Conservation (phyloP, 768 basidiomycete species). For the Terana coerulea region DNA sequence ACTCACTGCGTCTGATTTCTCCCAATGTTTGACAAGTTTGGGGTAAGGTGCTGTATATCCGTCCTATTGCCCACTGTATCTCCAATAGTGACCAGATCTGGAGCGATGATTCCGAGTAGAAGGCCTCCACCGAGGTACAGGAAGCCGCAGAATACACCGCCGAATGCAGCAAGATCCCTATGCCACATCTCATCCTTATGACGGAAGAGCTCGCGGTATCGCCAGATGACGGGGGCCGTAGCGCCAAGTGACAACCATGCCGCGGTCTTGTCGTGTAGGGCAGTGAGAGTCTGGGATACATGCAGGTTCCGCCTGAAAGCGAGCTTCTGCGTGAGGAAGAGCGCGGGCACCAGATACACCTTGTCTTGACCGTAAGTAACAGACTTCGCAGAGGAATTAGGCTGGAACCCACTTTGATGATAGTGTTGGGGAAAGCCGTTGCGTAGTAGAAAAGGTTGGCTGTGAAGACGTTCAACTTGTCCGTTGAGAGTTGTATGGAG, state of each 20-base stretch:
- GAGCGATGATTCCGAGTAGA: not conserved
- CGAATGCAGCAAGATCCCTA: not conserved
- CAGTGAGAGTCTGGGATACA: not conserved
- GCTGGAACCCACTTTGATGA: not conserved
- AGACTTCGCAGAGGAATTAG: not conserved
- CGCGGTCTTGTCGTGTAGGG: constrained; percentile 10
- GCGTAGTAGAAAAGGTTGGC: not conserved
- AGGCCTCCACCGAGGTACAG: not conserved
- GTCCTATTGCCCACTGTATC: not conserved
- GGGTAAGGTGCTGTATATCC: not conserved
- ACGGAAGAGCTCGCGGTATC: not conserved
- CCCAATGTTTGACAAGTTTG: too few relatives aligned
- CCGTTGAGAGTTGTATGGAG: not conserved
- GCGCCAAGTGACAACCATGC: constrained; percentile 10
- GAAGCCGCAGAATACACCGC: not conserved
- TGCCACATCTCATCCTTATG: not conserved
- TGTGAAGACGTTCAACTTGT: too few relatives aligned
- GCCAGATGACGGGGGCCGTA: not conserved
- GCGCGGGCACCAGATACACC: constrained; percentile 2
- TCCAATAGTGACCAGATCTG: not conserved
- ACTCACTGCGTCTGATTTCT: too few relatives aligned
- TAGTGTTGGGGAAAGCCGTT: not conserved
- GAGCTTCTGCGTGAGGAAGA: constrained; percentile 8
- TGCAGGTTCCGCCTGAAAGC: not conserved
- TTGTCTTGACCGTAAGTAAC: not conserved